Base-by-base conservation (phyloP, 2,329 filamentous ascomycete species). In the Xylaria multiplex region DNA sequence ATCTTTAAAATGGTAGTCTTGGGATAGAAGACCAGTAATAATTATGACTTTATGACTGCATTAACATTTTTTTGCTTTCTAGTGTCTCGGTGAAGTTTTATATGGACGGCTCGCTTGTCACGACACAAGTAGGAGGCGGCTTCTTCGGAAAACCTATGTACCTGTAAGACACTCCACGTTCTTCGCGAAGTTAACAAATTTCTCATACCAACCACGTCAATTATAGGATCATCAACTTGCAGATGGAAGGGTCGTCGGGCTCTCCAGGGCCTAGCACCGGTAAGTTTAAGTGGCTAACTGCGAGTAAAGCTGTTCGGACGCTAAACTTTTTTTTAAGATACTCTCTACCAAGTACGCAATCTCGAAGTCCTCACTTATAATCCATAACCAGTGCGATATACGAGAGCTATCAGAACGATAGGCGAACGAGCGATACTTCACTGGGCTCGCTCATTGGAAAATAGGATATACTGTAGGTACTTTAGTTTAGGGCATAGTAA, bases 71-170 rank as follows among this genome's bases (percentile, higher is more conserved):
- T 16, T 49, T 35, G 43, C 42, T 14, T 30, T 58, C n/a, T 50
- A 70, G 68, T 72, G 81, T 86, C 9, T 77, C 79, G n/a, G 80
- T 83, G 0, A 83, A 81, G 66, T 88, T 87, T 72, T 87, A 82
- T 70, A 78, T 88, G 76, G 83, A 88, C 71, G 85, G 80, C 3
- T 72, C 71, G 32, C 75, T 83, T 43, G 73, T 86, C 7, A 79
- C 82, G 24, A 85, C 81, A 2, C 85, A 88, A 72, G 79, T 81
- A 48, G 86, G 84, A 0, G 79, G 76, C 16, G 81, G 78, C 0
- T 86, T 82, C 71, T 78, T 85, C 6, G 84, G 83, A 3, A 79
- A 84, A 72, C 73, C 80, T 0, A 77, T 84, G 76, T 82, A 80
- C 59, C 67, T 82, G 77, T 82, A 66, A 75, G 66, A 30, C 7